phyloP scores from a whole-genome alignment of 805 yeast species.

The Pichia deserticola region DNA sequence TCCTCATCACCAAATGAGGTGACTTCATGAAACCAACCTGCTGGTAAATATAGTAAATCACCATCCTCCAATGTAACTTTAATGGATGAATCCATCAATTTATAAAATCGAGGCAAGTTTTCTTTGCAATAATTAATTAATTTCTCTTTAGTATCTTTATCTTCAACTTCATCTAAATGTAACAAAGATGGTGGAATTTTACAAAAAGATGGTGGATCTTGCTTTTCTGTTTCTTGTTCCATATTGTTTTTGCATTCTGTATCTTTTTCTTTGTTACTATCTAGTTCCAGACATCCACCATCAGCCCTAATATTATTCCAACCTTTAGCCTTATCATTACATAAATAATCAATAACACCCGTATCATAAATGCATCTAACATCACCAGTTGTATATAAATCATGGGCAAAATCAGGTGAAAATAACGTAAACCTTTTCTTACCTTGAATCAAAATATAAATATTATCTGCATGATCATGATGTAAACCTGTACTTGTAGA shows the following conservation, averaged over 20 bases:
- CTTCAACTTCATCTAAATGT: slow-evolving; percentile 48
- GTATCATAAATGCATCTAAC: slow-evolving; percentile 45
- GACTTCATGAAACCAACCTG: slow-evolving; percentile 83
- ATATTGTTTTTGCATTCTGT: slow-evolving; percentile 17
- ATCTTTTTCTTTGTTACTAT: slow-evolving; percentile 10
- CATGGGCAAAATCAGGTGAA: slow-evolving; percentile 53
- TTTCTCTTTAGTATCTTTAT: slow-evolving; percentile 17
- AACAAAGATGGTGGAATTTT: slow-evolving; percentile 54
- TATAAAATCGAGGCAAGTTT: slow-evolving; percentile 6
- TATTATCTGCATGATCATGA: slow-evolving; percentile 75
- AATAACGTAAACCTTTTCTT: slow-evolving; percentile 59
- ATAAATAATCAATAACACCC: slow-evolving; percentile 60
- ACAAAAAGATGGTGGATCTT: slow-evolving; percentile 67
- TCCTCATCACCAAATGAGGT: slow-evolving; percentile 51
- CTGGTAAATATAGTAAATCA: slow-evolving; percentile 61
- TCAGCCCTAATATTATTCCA: slow-evolving; percentile 60
- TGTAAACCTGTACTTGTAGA: slow-evolving; percentile 65
- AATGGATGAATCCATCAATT: slow-evolving; percentile 31
- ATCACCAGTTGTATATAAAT: slow-evolving; percentile 58
- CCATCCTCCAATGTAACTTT: slow-evolving; percentile 51
- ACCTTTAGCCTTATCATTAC: slow-evolving; percentile 46
- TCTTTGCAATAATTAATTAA: not conserved
- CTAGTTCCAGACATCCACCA: slow-evolving; percentile 42
- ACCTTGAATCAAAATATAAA: slow-evolving; percentile 57
- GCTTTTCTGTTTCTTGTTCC: slow-evolving; percentile 14